Evolutionary conservation across 2,329 filamentous ascomycete genomes (phyloP).

Genomic region (Claviceps digitariae): DNA sequence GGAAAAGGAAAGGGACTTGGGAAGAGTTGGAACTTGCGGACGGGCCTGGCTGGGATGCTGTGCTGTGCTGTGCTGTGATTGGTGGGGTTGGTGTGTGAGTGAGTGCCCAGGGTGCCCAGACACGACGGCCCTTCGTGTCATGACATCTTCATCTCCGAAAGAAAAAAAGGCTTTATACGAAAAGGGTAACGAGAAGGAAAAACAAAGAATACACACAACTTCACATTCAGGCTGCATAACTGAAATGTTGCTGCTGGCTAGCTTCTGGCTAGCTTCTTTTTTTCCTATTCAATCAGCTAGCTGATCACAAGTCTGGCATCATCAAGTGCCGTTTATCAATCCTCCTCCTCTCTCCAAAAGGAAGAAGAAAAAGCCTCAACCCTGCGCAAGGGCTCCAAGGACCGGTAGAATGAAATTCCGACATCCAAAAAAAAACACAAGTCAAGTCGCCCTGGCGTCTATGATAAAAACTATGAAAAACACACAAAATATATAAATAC

Average conservation of each 20-base stretch:
- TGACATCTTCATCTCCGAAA: too few species aligned
- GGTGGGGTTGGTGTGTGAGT: neutral
- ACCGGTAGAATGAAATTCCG: neutral
- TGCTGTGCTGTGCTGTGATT: neutral
- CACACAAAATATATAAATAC: neutral
- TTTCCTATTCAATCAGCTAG: neutral
- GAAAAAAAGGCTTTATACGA: too few species aligned
- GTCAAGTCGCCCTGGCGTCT: slow-evolving; percentile 1
- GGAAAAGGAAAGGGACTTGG: too few species aligned
- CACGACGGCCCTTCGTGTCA: too few species aligned
- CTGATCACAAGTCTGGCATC: neutral
- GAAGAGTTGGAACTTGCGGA: neutral
- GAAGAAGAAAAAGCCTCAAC: neutral
- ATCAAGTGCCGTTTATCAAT: too few species aligned
- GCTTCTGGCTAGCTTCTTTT: neutral
- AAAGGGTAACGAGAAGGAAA: neutral
- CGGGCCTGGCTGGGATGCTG: too few species aligned
- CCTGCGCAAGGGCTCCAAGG: neutral
- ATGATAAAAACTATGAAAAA: neutral
- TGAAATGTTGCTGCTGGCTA: too few species aligned
- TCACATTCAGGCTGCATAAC: too few species aligned
- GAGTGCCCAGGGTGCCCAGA: too few species aligned
- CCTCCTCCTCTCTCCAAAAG: too few species aligned
- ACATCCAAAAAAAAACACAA: neutral
- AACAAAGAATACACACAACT: neutral